Evolutionary conservation across 768 basidiomycete species (phyloP), one percentile per base, ranked within the genome.

Genomic region (Vararia minispora): DNA sequence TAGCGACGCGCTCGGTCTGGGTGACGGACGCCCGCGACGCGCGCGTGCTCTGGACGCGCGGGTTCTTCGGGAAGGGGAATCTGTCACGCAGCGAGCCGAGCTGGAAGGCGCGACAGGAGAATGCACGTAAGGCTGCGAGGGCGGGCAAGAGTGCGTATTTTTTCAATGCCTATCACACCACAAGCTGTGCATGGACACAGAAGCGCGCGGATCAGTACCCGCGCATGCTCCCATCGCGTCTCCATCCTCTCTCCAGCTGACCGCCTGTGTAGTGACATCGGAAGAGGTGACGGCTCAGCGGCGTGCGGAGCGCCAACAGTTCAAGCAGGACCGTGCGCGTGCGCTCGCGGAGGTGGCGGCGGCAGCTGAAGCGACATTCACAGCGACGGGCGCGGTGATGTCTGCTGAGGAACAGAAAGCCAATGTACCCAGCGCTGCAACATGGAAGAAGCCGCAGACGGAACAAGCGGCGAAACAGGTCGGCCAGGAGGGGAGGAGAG

Each of bases 11-110:
- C n/a, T 87, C 86, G 0, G 84, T 97, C 7, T 95, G 90, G 90
- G 69, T 98, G 3, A 62, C 71, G 0, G 69, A 78, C 41, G 58
- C 64, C 20, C 66, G 59, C 17, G 76, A 90, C 54, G 75, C 76
- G 30, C 66, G 66, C 46, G 60, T 79, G 4, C 67, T 98, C 26
- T 99, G 95, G 86, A 65, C 74, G 32, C 63, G 84, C 43, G 95
- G 95, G 0, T 97, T 98, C 63, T 99, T 98, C 57, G 95, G 95
- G 17, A 99, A 99, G 58, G 95, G 95, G 1, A 84, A 85, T 54
- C 64, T 99, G 37, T 92, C 88, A 28, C 62, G 95, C 41, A 95
- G 91, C 58, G 95, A 99, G 57, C 92, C 94, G 6, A 88, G 77
- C 39, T 99, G 95, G 95, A 64, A 79, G 42, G 72, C 79, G 14